phyloP scores from a whole-genome alignment of 73 alveolate genomes.

The Paramecium primaurelia region DNA sequence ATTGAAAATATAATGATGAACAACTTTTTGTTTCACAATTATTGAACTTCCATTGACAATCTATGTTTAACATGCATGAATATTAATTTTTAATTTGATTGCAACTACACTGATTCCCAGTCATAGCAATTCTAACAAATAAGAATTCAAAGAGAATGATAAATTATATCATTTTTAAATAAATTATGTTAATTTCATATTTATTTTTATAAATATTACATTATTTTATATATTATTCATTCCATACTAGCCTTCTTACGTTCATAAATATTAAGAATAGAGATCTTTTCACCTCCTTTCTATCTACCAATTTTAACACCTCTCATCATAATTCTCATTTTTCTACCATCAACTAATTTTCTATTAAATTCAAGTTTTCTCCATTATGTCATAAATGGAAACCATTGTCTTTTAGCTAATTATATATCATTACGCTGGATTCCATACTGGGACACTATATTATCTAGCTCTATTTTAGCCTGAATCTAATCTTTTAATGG shows the following conservation, averaged over 20 bases:
- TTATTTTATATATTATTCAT: background rate
- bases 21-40: background rate
- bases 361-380: background rate
- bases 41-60: background rate
- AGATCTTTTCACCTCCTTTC: conserved; percentile 33
- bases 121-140: background rate
- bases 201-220: background rate
- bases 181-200: background rate
- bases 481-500: background rate
- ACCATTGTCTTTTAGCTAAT: background rate
- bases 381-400: conserved; percentile 13
- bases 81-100: background rate
- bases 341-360: conserved; percentile 19
- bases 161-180: background rate
- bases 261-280: conserved; percentile 32
- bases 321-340: conserved; percentile 55
- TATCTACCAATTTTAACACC: conserved; percentile 50
- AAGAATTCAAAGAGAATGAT: background rate
- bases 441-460: conserved; percentile 23
- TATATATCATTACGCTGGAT: background rate
- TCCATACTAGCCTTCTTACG: conserved; percentile 4
- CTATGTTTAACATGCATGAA: background rate
- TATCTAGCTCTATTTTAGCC: conserved; percentile 15
- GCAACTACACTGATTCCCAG: background rate
- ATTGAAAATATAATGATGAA: background rate